Evolutionary conservation across 805 yeast genomes (phyloP).

Genomic region (Yarrowia sp.): DNA sequence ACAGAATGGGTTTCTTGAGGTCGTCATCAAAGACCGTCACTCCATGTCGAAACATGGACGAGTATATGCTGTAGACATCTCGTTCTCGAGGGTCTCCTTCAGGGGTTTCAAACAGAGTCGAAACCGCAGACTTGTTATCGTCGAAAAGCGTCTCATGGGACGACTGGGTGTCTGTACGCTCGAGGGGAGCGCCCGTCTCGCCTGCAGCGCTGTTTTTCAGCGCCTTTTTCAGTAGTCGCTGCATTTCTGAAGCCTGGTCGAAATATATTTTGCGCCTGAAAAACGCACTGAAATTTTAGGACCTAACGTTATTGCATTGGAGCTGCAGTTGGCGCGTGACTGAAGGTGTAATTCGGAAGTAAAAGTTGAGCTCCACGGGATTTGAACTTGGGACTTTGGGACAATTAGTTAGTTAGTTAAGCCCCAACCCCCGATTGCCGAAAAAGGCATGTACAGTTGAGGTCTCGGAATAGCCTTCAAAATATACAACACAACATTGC

Average conservation of each 20-base stretch:
- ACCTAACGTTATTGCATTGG: constrained; percentile 20
- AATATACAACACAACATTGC: constrained; percentile 6
- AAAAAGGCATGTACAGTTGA: not conserved
- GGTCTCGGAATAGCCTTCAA: constrained; percentile 16
- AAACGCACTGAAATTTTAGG: constrained; percentile 34
- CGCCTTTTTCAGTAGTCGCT: constrained; percentile 35
- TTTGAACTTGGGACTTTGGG: no score
- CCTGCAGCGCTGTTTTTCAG: constrained; percentile 29
- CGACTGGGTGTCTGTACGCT: constrained; percentile 20
- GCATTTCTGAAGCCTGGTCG: constrained; percentile 1
- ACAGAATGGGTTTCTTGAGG: constrained; percentile 31
- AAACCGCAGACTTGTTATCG: constrained; percentile 27
- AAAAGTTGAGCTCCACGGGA: no score
- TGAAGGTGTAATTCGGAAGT: not conserved
- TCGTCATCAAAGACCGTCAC: constrained; percentile 33
- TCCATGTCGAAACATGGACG: constrained; percentile 27
- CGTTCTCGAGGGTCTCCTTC: constrained; percentile 31
- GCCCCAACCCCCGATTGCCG: constrained; percentile 13
- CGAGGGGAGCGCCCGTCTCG: constrained; percentile 21
- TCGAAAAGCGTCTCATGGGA: constrained; percentile 32
- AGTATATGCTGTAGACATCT: constrained; percentile 34
- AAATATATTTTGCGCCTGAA: constrained; percentile 24
- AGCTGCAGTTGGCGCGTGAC: constrained; percentile 28
- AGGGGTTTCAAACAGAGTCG: constrained; percentile 34
- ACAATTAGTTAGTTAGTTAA: not conserved